Evolutionary conservation across 2,329 filamentous ascomycete species (phyloP).

Genomic region (Neurospora sp.): DNA sequence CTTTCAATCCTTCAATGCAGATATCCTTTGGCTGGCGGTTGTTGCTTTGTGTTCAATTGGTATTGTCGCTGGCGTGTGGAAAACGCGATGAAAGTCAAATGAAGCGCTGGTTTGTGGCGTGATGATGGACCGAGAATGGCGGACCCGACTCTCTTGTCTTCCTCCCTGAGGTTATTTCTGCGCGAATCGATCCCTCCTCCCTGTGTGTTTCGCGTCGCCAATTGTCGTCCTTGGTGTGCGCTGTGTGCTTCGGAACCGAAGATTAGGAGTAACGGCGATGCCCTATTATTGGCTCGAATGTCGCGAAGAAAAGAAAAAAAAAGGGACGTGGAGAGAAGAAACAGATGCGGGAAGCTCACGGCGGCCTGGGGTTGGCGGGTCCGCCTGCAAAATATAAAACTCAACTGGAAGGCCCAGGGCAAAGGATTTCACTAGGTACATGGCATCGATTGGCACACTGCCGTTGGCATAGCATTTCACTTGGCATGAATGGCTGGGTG

Average conservation of each 20-base stretch:
- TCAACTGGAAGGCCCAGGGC: constrained; percentile 11
- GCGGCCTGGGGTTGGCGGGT: constrained; percentile 8
- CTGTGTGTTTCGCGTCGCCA: neutral
- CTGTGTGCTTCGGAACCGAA: neutral
- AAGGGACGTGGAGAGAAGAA: constrained; percentile 3
- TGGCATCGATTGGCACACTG: neutral
- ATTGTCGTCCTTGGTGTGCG: neutral
- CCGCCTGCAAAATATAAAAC: constrained; percentile 20
- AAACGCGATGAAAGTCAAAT: neutral
- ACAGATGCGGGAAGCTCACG: constrained; percentile 5
- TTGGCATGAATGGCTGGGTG: neutral
- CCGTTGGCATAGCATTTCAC: neutral
- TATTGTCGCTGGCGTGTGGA: neutral
- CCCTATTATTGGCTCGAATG: neutral
- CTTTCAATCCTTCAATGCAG: neutral
- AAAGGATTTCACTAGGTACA: neutral
- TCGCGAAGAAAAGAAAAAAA: neutral
- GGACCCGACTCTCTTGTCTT: neutral
- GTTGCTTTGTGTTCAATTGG: neutral
- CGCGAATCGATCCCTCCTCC: neutral
- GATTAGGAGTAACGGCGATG: neutral
- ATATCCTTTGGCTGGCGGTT: neutral
- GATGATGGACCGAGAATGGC: neutral
- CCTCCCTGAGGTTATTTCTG: neutral
- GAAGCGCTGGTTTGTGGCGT: neutral